A percentile compares a stretch with the other conserved stretches of the same genome.
Conservation (phyloP, 768 basidiomycete genomes). For the Rossbeevera mucosa region DNA sequence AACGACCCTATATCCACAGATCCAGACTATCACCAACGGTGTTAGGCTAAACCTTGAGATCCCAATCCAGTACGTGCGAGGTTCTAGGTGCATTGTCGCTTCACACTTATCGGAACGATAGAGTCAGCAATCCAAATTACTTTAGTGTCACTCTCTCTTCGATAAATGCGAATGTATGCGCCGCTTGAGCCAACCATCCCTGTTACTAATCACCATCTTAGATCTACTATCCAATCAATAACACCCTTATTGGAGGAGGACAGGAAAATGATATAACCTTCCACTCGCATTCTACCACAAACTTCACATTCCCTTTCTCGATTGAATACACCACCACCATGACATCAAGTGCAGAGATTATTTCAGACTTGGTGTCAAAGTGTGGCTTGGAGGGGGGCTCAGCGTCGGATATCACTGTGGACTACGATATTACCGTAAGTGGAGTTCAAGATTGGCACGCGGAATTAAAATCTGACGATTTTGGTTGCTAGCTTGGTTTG, state of each 20-base stretch:
- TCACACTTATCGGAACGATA: constrained; percentile 27
- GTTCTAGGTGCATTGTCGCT: not conserved
- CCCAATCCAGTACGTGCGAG: constrained; percentile 54
- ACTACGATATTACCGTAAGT: constrained; percentile 62
- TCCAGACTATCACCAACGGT: constrained; percentile 39
- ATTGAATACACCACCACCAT: constrained; percentile 53
- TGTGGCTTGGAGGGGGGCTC: constrained; percentile 51
- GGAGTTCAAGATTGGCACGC: not conserved
- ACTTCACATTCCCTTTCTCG: constrained; percentile 72
- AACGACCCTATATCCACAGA: constrained; percentile 20
- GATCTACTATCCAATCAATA: constrained; percentile 74
- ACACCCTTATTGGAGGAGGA: constrained; percentile 65
- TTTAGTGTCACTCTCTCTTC: constrained; percentile 63
- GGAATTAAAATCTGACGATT: constrained; percentile 7
- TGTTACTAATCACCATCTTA: constrained; percentile 25
- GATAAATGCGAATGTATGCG: constrained; percentile 55
- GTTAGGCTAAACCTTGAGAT: constrained; percentile 57
- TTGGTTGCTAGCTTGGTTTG: constrained; percentile 49
- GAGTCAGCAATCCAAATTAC: constrained; percentile 79
- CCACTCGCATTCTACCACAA: constrained; percentile 50
- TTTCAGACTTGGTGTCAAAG: constrained; percentile 57
- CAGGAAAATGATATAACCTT: constrained; percentile 42
- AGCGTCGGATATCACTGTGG: constrained; percentile 48
- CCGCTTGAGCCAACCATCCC: not conserved
- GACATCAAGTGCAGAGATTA: constrained; percentile 50